Conservation (phyloP, 768 basidiomycete genomes). For the Collybia sp. region DNA sequence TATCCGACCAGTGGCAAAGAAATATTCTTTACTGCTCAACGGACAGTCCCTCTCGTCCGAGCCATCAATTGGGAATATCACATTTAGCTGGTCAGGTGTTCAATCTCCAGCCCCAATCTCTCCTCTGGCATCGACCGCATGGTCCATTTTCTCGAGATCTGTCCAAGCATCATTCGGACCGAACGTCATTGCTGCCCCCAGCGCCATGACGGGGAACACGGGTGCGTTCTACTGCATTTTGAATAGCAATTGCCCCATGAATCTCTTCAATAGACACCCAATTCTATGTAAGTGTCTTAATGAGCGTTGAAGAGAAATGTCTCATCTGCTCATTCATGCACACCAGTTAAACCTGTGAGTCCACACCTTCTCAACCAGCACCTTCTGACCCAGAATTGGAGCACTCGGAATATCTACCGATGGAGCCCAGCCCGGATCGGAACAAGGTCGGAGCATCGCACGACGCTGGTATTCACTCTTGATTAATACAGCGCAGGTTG, state of each 20-base stretch:
- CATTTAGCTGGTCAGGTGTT: constrained; percentile 10
- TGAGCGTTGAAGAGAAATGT: background rate
- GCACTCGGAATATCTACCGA: constrained; percentile 23
- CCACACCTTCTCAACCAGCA: background rate
- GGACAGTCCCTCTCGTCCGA: background rate
- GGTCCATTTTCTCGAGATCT: constrained; percentile 18
- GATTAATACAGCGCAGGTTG: constrained; percentile 9
- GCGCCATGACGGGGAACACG: constrained; percentile 26
- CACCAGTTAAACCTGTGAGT: constrained; percentile 21
- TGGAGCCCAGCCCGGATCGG: constrained; percentile 23
- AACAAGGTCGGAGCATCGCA: constrained; percentile 14
- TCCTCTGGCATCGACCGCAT: constrained; percentile 13
- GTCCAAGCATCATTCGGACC: constrained; percentile 22
- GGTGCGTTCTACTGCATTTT: constrained; percentile 8
- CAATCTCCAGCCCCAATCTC: constrained; percentile 21
- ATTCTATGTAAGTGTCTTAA: constrained; percentile 18
- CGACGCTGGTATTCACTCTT: background rate
- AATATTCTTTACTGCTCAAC: constrained; percentile 11
- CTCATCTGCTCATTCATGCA: background rate
- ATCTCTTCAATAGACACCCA: constrained; percentile 18
- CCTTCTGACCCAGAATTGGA: background rate
- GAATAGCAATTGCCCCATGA: background rate
- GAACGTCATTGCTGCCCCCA: constrained; percentile 20
- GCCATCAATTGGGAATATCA: constrained; percentile 21
- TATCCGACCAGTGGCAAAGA: constrained; percentile 19